Evolutionary conservation across 805 yeast genomes (phyloP).

Genomic region (Ogataea glucozyma): DNA sequence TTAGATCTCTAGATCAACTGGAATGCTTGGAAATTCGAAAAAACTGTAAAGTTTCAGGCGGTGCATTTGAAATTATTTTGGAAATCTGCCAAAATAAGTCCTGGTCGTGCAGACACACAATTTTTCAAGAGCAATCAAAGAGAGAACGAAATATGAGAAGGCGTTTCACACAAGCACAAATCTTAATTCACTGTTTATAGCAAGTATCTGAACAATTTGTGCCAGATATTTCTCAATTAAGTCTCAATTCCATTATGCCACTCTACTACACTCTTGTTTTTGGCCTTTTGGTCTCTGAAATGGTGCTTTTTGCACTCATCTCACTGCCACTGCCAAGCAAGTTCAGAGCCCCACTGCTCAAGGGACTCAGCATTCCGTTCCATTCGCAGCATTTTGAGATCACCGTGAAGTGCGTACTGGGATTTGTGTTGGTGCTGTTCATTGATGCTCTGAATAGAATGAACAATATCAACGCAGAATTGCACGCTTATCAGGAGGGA

Average conservation of each 20-base stretch:
- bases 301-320: constrained; percentile 73
- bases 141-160: background rate
- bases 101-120: too few relatives aligned
- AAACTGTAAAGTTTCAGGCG: too few relatives aligned
- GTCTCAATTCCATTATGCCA: constrained; percentile 26
- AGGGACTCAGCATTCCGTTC: constrained; percentile 66
- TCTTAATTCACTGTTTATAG: too few relatives aligned
- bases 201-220: background rate
- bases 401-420: constrained; percentile 77
- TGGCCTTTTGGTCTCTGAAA: constrained; percentile 73
- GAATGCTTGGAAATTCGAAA: too few relatives aligned
- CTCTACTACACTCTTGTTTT: constrained; percentile 48
- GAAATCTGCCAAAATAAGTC: constrained; percentile 2
- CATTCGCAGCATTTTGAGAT: constrained; percentile 70
- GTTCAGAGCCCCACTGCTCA: constrained; percentile 66
- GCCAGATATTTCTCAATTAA: background rate
- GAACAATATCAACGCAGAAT: constrained; percentile 63
- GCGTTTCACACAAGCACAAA: too few relatives aligned
- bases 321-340: constrained; percentile 84
- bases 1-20: too few relatives aligned
- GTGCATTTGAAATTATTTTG: background rate
- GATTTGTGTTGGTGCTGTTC: constrained; percentile 80
- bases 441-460: constrained; percentile 88
- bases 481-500: constrained; percentile 36
- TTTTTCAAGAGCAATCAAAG: constrained; percentile 10